phyloP scores from a whole-genome alignment of 2,329 filamentous ascomycete genomes.

The Verruconis gallopava region DNA sequence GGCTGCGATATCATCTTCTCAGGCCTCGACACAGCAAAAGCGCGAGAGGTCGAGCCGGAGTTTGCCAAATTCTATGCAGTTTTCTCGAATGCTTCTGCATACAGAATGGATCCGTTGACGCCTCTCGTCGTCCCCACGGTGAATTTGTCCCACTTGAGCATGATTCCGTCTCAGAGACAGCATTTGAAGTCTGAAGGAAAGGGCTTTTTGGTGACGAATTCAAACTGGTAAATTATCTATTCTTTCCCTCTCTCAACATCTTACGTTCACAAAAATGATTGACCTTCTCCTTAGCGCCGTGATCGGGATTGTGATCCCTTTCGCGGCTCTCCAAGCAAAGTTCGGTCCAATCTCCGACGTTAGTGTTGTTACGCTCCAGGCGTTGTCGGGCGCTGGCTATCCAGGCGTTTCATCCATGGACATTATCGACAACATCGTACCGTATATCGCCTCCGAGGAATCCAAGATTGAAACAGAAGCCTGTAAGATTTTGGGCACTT shows the following conservation, averaged over 20 bases:
- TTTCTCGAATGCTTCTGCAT: constrained; percentile 98
- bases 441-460: constrained; percentile 86
- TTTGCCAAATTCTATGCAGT: constrained; percentile 30
- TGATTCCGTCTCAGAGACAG: constrained; percentile 79
- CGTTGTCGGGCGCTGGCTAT: constrained; percentile 84
- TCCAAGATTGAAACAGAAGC: constrained; percentile 94
- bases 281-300: too few species aligned
- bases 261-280: too few species aligned
- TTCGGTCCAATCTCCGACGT: constrained; percentile 70
- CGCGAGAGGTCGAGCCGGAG: constrained; percentile 69
- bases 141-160: constrained; percentile 73
- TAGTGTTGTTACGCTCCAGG: constrained; percentile 88
- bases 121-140: constrained; percentile 92
- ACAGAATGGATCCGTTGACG: constrained; percentile 78
- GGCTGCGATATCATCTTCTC: constrained; percentile 93
- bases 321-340: constrained; percentile 73
- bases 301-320: constrained; percentile 89
- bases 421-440: constrained; percentile 89
- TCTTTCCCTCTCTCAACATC: too few species aligned
- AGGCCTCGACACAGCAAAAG: constrained; percentile 83
- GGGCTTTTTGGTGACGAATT: constrained; percentile 93
- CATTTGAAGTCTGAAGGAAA: constrained; percentile 57
- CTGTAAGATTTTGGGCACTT: constrained; percentile 75
- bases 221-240: too few species aligned
- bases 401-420: constrained; percentile 89